These are phyloP conservation scores for Coniochaeta ligniaria DNA, from an alignment of 2,329 filamentous ascomycete genomes.

Conservation along the genomic window DNA sequence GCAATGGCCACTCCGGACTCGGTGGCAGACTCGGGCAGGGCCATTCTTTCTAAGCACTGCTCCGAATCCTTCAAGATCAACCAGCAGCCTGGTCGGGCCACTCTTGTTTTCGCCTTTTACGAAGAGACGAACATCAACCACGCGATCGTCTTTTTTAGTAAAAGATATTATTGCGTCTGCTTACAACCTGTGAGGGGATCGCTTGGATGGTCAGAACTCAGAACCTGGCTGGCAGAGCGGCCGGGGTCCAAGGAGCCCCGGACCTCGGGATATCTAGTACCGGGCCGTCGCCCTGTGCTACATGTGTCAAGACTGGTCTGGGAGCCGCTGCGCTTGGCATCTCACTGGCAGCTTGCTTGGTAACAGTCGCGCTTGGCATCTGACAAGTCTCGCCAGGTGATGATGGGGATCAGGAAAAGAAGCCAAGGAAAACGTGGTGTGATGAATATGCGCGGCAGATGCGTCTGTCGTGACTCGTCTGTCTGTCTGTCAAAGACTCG, in stretches of 20 bases:
- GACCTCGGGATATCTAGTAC: not conserved
- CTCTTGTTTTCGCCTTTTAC: not conserved
- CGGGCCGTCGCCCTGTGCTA: not conserved
- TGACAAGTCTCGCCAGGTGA: not conserved
- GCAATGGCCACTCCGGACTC: not conserved
- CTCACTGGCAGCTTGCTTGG: not conserved
- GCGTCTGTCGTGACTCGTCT: not conserved
- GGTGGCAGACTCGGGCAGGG: not conserved
- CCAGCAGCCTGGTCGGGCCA: not conserved
- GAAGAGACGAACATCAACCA: not conserved
- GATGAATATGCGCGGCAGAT: not conserved
- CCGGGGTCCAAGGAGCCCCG: not conserved
- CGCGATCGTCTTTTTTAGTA: not conserved
- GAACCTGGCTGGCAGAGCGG: not conserved
- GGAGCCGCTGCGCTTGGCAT: not conserved
- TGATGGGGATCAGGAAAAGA: not conserved
- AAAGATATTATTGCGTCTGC: not conserved
- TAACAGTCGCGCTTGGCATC: not conserved
- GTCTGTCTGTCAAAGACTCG: not conserved
- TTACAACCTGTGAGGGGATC: not conserved
- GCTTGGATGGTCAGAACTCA: not conserved
- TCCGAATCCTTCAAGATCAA: not conserved
- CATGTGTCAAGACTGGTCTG: not conserved
- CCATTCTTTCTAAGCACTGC: not conserved
- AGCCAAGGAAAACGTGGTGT: not conserved